Conservation (phyloP, 2,329 filamentous ascomycete genomes). For the Ophiostoma tasmaniense region DNA sequence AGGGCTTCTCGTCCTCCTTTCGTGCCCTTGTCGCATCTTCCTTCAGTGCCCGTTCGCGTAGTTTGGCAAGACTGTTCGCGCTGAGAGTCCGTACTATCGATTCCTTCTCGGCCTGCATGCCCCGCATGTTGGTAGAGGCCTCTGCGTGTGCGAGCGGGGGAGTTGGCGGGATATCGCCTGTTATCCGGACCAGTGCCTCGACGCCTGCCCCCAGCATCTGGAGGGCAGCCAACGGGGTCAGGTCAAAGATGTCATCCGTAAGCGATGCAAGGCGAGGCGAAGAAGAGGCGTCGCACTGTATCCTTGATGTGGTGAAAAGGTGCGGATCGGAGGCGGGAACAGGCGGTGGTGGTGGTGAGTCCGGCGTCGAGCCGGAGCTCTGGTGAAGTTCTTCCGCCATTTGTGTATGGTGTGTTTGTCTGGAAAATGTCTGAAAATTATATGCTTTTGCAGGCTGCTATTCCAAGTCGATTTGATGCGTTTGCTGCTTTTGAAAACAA, state of each 20-base stretch:
- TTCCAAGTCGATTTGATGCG: background rate
- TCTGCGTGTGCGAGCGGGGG: slow-evolving; percentile 57
- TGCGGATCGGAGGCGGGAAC: slow-evolving; percentile 34
- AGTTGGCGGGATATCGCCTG: slow-evolving; percentile 74
- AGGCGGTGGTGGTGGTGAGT: slow-evolving; percentile 34
- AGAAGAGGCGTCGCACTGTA: slow-evolving; percentile 12
- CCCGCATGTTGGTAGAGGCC: slow-evolving; percentile 53
- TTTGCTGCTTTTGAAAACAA: background rate
- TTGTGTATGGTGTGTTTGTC: background rate
- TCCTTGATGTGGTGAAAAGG: slow-evolving; percentile 20
- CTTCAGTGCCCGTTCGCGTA: slow-evolving; percentile 36
- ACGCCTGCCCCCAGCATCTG: slow-evolving; percentile 67
- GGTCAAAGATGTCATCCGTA: slow-evolving; percentile 59
- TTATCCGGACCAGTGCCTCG: slow-evolving; percentile 61
- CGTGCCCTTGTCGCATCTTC: slow-evolving; percentile 20
- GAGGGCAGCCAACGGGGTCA: slow-evolving; percentile 66
- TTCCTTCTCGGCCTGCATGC: slow-evolving; percentile 54
- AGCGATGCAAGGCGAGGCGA: slow-evolving; percentile 23
- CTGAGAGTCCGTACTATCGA: slow-evolving; percentile 51
- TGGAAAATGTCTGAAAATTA: background rate
- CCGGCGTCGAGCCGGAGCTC: background rate
- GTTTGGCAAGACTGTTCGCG: slow-evolving; percentile 41
- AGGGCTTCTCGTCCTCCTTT: background rate
- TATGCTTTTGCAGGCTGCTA: background rate
- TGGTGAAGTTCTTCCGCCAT: background rate